Base-by-base conservation (phyloP, 202 grass and related monocot genomes). In the Carex arenaria region DNA sequence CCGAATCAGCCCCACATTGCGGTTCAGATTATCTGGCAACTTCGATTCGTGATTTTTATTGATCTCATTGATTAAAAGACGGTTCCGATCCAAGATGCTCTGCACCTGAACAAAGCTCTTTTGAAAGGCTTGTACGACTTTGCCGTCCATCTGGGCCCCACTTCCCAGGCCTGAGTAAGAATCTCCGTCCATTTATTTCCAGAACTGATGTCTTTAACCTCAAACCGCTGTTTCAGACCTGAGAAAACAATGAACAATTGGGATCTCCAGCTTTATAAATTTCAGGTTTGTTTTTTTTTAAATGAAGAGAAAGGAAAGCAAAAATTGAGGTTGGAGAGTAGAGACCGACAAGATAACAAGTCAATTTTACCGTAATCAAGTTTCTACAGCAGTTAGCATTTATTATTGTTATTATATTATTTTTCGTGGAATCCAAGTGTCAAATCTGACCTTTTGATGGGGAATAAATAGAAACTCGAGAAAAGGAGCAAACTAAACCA, bases 91-190 rank as follows among this genome's bases (percentile, higher is more conserved):
- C 75, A 94, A 86, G 65, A 94, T 87, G 87, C 64, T 88, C 82
- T 94, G 92, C 64, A 92, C 92, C 87, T 94, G 92, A 61, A 94
- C 92, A 77, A 94, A 94, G 81, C 92, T 94, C 92, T 86, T 90
- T 83, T 94, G 92, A 84, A 94, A 94, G 34, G 90, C 87, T 85
- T 92, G 92, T 71, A 83, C 72, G 53, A 94, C 84, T 81, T 88
- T 94, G 57, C 80, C 85, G 20, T 94, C 92, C 59, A 61, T 88
- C 80, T 20, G 57, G 31, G 63, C 89, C 75, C 87, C 92, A 85
- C 89, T 91, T 22, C 60, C 85, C 87, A 92, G 88, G 70, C 89
- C 87, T 9, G 92, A 86, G 83, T 84, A 94, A 84, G 85, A 85
- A 34, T 94, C 89, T 19, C 89, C 91, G 28, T 89, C 92, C 87